Base-by-base conservation (phyloP, 2,329 filamentous ascomycete genomes). In the Arthrinium phaeospermum region DNA sequence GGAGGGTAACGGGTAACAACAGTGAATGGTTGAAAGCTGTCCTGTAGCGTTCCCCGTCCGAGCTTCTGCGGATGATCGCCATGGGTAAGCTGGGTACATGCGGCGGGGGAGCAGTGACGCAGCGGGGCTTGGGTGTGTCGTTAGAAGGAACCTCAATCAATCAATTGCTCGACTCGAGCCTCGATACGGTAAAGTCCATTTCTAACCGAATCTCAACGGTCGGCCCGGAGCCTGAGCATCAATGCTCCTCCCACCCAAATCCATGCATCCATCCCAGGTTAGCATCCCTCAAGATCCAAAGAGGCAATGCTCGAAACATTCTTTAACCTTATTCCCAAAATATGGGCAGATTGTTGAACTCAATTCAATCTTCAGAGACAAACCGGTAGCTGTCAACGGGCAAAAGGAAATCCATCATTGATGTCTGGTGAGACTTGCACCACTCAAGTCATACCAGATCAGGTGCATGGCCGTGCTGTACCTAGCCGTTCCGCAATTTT, bases 61-160 rank as follows among this genome's bases (percentile, higher is more conserved):
- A 64, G 57, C 57, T 64, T 64, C 27, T 41, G 57, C 57, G 57
- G 57, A 64, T 64, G 57, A 64, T 64, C 57, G 19, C 57, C 57
- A n/a, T 41, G 22, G 22, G 19, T 64, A 64, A 13, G 57, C n/a
- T 22, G 57, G 53, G 57, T 64, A 41, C 57, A n/a, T 41, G 57
- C 34, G n/a, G 49, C 49, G 49, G 49, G 47, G 49, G 24, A 27
- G 7, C n/a, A 51, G 19, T 64, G 22, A 64, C 10, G 16, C 34
- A 24, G 57, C 53, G 53, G 57, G 57, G 19, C n/a, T n/a, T 34
- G 57, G 57, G 57, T 19, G 57, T 64, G 57, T 41, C 57, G 12
- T 13, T 64, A 64, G 57, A 64, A 13, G 34, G 3, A 24, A 46
- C n/a, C 24, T 51, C 37, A 7, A 37, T 53, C 13, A 30, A 30